Conservation (phyloP, 2,329 filamentous ascomycete genomes). For the Aspergillus quadricinctus region DNA sequence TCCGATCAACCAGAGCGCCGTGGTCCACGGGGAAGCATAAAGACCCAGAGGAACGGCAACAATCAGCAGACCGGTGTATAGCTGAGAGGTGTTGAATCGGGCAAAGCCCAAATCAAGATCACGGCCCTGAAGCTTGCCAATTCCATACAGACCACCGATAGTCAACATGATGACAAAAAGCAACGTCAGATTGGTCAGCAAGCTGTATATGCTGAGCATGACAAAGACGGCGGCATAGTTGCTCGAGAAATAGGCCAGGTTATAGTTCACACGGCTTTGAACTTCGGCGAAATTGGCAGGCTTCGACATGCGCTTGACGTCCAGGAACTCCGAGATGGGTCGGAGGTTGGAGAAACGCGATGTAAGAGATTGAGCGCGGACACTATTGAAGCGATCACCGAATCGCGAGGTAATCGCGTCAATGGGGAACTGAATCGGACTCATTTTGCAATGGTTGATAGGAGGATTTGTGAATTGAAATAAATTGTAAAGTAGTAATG, state of each 20-base stretch:
- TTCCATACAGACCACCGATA: conserved; percentile 80
- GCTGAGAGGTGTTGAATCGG: conserved; percentile 81
- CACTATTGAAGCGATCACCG: conserved; percentile 81
- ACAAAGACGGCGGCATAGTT: conserved; percentile 94
- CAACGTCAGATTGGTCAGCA: conserved; percentile 80
- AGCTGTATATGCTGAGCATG: conserved; percentile 92
- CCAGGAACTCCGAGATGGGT: conserved; percentile 88
- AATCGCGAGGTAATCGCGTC: conserved; percentile 87
- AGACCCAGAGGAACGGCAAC: conserved; percentile 80
- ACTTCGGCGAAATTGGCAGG: conserved; percentile 85
- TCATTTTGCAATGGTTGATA: conserved; percentile 52
- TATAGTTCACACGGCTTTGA: conserved; percentile 94
- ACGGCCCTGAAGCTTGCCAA: conserved; percentile 81
- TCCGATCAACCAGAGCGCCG: conserved; percentile 91
- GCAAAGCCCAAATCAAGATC: conserved; percentile 83
- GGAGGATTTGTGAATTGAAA: not conserved
- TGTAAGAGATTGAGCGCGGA: conserved; percentile 73
- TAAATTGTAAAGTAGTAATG: not conserved
- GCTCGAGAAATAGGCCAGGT: conserved; percentile 93
- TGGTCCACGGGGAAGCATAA: conserved; percentile 76
- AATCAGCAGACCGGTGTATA: conserved; percentile 83
- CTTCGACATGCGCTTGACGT: conserved; percentile 93
- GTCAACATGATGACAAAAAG: conserved; percentile 92
- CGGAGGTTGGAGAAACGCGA: conserved; percentile 88
- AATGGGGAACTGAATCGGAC: conserved; percentile 86